These are phyloP conservation scores for Stentor coeruleus DNA, from an alignment of 73 alveolate genomes.

Conservation along the genomic window DNA sequence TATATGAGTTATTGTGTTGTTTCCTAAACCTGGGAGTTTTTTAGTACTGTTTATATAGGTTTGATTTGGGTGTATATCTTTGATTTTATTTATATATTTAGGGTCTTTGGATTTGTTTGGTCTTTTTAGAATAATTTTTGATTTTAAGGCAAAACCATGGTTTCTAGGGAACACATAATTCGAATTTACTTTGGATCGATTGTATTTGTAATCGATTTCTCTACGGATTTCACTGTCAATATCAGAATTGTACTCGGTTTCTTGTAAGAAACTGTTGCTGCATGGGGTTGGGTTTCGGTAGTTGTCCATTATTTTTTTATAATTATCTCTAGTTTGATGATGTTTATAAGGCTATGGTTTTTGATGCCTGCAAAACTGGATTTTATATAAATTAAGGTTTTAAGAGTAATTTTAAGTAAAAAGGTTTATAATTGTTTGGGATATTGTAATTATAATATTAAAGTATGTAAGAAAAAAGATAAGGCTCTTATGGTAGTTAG, in stretches of 20 bases:
- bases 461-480: no score
- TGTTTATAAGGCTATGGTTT: no score
- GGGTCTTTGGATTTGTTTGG: not conserved
- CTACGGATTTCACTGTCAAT: not conserved
- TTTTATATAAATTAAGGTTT: no score
- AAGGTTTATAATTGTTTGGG: no score
- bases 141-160: not conserved
- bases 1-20: not conserved
- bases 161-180: slow-evolving; percentile 7
- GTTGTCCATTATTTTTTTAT: no score
- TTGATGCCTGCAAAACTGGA: no score
- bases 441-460: no score
- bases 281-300: no score
- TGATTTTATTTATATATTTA: not conserved
- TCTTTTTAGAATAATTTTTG: not conserved
- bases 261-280: not conserved
- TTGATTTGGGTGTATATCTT: not conserved
- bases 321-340: no score
- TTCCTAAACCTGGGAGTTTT: not conserved
- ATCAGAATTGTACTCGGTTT: not conserved
- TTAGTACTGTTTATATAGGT: not conserved
- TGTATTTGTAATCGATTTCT: not conserved
- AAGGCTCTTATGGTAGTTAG: no score
- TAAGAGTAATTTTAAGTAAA: no score
- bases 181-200: not conserved